Evolutionary conservation across 192 early-diverging fungal genomes (phyloP), one percentile per base, ranked within the genome.

Genomic region (Phycomyces blakesleeanus): DNA sequence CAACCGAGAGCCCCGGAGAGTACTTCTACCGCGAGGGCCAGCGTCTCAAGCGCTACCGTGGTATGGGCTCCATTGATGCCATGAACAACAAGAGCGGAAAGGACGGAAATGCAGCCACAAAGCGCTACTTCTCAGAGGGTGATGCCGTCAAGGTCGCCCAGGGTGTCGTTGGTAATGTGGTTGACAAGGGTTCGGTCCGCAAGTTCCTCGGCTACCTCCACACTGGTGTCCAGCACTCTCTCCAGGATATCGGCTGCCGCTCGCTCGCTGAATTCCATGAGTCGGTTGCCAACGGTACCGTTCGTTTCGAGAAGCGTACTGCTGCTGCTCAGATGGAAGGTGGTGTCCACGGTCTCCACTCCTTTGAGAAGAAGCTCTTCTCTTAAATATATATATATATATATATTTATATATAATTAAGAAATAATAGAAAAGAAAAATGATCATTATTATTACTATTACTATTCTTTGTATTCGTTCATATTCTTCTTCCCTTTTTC

Each of bases 21-120:
- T 98, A 96, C 89, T 98, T 94, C 71, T 98, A 94, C 87, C 87
- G 93, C 70, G 93, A 98, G 47, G 97, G 97, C 60, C 87, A 96
- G 81, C 88, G 95, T 47, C 76, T 98, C 68, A 98, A 98, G 81
- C 93, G 92, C 81, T 98, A 98, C 87, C 94, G 97, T 64, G 97
- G 97, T 59, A 98, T 98, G 97, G 97, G 97, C 11, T 93, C 92
- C 12, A 81, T 98, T 39, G 97, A 98, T 73, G 97, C 97, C 39
- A 98, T 98, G 97, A 84, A 80, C 15, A 85, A 86, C 55, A 81
- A 81, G 14, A 80, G 82, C 57, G 72, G 69, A 57, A 75, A 76
- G 37, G 72, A 71, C 56, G 88, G 88, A 18, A 90, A 92, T 72
- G 88, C 85, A 47, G 89, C 89, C 11, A 87, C 87, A 22, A 86